Base-by-base conservation (phyloP, 306 rosid species). In the Corylus avellana region DNA sequence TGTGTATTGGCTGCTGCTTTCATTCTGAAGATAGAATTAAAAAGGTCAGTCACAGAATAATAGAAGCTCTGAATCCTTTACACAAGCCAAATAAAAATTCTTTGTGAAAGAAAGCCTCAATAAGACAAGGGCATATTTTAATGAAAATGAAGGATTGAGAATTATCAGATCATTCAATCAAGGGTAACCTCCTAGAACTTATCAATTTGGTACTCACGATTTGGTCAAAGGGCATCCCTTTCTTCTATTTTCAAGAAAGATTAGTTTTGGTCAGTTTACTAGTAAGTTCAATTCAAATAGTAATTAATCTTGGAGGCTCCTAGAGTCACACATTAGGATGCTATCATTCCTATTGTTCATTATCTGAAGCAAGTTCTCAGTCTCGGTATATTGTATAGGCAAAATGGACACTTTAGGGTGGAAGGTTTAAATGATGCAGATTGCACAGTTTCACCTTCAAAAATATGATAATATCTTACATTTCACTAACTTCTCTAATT, bases 1-100 rank as follows among this genome's bases (percentile, higher is more conserved):
- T 1, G 92, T 83, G 80, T 83, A 85, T 22, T 76, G 73, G 66
- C 32, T 80, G 27, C 70, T 66, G 50, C 67, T 68, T 83, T 85
- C 85, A 48, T 77, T 75, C 89, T 87, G 48, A 66, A 79, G 47
- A 2, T 61, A 55, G 49, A 70, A 59, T 27, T 4, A 13, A 8
- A 71, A 72, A 5, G 12, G 61, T 20, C 42, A 64, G 5, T 0
- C 5, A 9, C 53, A 35, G 27, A 18, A 51, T 9, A 44, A 69
- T 18, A 8, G 2, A 69, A 80, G 10, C 12, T 55, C 32, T 25
- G 54, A 18, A 55, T 39, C 25, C 25, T 25, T 51, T 48, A 3
- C 10, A 4, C 50, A 3, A 49, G 17, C 8, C 51, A 77, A 25
- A 50, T 13, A n/a, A 32, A 32, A 32, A 32, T 32, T 32, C 35